Percentiles rank a stretch among this genome's conserved stretches.
phyloP scores from a whole-genome alignment of 495 filamentous ascomycete species.

The Hypoxylon trugodes region DNA sequence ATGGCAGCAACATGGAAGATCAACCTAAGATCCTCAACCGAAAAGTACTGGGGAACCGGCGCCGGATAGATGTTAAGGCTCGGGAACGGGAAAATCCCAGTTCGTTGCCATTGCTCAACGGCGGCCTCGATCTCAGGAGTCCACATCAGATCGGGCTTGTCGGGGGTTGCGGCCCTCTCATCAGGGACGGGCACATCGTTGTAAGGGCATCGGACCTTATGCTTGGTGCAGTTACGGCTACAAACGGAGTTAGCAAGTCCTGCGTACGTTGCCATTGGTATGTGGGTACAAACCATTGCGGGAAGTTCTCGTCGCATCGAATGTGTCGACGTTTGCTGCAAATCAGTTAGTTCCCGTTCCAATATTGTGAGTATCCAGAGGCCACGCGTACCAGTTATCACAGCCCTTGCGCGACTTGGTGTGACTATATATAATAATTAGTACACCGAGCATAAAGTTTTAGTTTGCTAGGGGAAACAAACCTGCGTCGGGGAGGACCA shows the following conservation, averaged over 20 bases:
- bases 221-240: constrained; percentile 98
- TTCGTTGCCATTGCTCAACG: constrained; percentile 83
- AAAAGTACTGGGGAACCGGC: constrained; percentile 70
- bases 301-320: constrained; percentile 95
- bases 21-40: constrained; percentile 80
- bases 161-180: constrained; percentile 70
- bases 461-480: constrained; percentile 30
- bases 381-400: constrained; percentile 73
- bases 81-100: constrained; percentile 87
- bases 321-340: constrained; percentile 89
- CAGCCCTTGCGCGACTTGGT: constrained; percentile 98
- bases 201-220: constrained; percentile 97
- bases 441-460: neutral
- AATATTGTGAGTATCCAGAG: neutral
- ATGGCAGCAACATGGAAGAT: constrained; percentile 92
- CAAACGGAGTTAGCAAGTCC: constrained; percentile 44
- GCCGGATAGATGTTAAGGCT: constrained; percentile 76
- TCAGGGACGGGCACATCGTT: constrained; percentile 78
- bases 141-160: constrained; percentile 81
- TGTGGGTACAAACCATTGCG: constrained; percentile 82
- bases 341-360: constrained; percentile 30
- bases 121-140: constrained; percentile 81
- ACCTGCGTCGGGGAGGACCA: constrained; percentile 74
- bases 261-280: neutral
- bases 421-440: constrained; percentile 66